Evolutionary conservation across 306 rosid genomes (phyloP).

Genomic region (Pterocarpus macrocarpus): DNA sequence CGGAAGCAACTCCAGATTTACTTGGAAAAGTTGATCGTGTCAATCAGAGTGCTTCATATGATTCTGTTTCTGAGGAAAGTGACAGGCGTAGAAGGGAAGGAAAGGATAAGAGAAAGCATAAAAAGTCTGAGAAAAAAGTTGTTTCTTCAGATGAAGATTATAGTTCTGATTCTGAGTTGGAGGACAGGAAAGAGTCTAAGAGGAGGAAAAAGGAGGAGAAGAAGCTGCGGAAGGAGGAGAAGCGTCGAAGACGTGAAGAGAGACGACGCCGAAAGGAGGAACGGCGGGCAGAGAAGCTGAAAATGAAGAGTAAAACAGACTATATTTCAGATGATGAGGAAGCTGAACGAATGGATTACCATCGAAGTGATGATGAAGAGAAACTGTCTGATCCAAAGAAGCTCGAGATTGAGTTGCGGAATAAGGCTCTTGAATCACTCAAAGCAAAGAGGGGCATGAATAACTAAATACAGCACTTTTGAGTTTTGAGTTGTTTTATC

Average conservation of each 20-base stretch:
- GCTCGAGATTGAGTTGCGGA: slow-evolving; percentile 91
- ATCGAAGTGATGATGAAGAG: slow-evolving; percentile 67
- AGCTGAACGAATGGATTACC: slow-evolving; percentile 57
- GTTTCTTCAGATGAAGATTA: slow-evolving; percentile 70
- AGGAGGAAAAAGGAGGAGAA: slow-evolving; percentile 87
- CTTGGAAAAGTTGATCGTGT: slow-evolving; percentile 54
- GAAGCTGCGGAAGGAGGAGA: slow-evolving; percentile 86
- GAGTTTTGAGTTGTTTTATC: slow-evolving; percentile 48
- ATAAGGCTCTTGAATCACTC: slow-evolving; percentile 90
- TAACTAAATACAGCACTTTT: slow-evolving; percentile 44
- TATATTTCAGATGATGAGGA: slow-evolving; percentile 68
- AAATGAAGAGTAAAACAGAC: slow-evolving; percentile 68
- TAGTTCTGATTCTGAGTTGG: slow-evolving; percentile 81
- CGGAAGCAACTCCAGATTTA: slow-evolving; percentile 51
- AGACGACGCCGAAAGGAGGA: slow-evolving; percentile 78
- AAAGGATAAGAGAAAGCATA: slow-evolving; percentile 76
- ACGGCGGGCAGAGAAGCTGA: slow-evolving; percentile 80
- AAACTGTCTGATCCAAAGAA: slow-evolving; percentile 64
- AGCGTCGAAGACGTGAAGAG: slow-evolving; percentile 81
- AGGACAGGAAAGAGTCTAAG: slow-evolving; percentile 81
- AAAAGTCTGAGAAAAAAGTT: slow-evolving; percentile 74
- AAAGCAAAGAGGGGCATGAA: slow-evolving; percentile 63
- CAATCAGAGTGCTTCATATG: slow-evolving; percentile 54
- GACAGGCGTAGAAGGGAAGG: slow-evolving; percentile 64
- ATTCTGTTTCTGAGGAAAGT: slow-evolving; percentile 76